A percentile compares a stretch with the other conserved stretches of the same genome.
Evolutionary conservation across 768 basidiomycete species (phyloP).

Genomic region (Tricholoma matsutake): DNA sequence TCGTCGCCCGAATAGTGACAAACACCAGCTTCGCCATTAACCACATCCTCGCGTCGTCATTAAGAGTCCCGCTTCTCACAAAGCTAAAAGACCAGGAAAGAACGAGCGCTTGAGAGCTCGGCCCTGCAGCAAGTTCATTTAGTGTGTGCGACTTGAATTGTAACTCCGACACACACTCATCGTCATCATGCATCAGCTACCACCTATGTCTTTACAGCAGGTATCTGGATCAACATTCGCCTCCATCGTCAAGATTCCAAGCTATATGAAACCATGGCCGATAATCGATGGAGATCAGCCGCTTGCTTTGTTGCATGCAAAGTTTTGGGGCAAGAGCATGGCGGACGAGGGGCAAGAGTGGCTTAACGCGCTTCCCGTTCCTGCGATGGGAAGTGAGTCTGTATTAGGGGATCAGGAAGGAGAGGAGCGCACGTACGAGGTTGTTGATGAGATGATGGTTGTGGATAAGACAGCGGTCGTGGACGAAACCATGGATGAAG

Average conservation of each 20-base stretch:
- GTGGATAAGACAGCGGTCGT: no score
- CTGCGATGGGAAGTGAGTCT: no score
- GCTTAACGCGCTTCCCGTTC: background rate
- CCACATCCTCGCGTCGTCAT: no score
- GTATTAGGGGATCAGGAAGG: background rate
- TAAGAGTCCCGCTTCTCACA: no score
- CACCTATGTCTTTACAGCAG: background rate
- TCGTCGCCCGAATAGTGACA: no score
- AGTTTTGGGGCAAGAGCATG: background rate
- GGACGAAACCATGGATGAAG: no score
- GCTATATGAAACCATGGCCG: background rate
- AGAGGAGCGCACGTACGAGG: background rate
- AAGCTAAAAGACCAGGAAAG: no score
- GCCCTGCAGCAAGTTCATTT: no score
- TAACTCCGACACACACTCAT: background rate
- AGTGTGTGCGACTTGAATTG: background rate
- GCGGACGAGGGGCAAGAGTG: background rate
- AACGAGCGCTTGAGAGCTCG: no score
- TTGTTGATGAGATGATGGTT: no score
- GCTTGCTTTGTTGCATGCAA: background rate
- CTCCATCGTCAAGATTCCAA: background rate
- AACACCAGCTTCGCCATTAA: no score
- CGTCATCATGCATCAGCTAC: background rate
- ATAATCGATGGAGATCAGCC: background rate
- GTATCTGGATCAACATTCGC: background rate